Evolutionary conservation across 1,139 yeast species (phyloP), one percentile per base, ranked within the genome.

Genomic region (Kodamaea sp.): DNA sequence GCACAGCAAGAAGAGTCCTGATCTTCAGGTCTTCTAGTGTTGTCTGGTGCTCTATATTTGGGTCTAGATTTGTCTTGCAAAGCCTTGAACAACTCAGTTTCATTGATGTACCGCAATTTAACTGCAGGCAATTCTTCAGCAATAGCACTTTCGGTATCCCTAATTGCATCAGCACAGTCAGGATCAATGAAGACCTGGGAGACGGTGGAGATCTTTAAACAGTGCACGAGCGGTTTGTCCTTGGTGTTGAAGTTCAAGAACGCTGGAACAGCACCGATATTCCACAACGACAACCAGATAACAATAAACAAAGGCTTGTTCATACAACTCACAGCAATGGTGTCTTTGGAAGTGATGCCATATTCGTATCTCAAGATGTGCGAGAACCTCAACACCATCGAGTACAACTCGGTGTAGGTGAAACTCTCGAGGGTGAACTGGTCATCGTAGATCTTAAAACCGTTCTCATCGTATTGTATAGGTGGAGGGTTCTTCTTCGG

Each of bases 241-340:
- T 75, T 70, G 34, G 86, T 73, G 57, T 89, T 90, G 63, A 81
- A 87, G 61, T 90, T 90, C 52, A 90, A 64, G 49, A 90, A 84
- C 1, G 96, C 89, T 0, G 97, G 97, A 11, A 75, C 61, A 1
- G 96, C 96, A 19, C 97, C 97, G 33, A 90, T 70, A 50, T 88
- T 85, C 97, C 97, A 89, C 34, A 86, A 62, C 0, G 96, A 83
- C 43, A 86, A 70, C 95, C 96, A 87, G 28, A 85, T 57, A 36
- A 89, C 73, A 16, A 89, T 59, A 50, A 86, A 87, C 46, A 88
- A 67, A 1, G 96, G 95, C 54, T 83, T 86, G 61, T 90, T 90
- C 59, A 86, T 83, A 53, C 80, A 84, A 50, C 83, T 83, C 33
- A 90, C 54, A 0, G 86, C 95, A 34, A 90, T 78, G n/a, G 80